Conservation (phyloP, 805 yeast genomes). For the Hermanozyma aechmeae region DNA sequence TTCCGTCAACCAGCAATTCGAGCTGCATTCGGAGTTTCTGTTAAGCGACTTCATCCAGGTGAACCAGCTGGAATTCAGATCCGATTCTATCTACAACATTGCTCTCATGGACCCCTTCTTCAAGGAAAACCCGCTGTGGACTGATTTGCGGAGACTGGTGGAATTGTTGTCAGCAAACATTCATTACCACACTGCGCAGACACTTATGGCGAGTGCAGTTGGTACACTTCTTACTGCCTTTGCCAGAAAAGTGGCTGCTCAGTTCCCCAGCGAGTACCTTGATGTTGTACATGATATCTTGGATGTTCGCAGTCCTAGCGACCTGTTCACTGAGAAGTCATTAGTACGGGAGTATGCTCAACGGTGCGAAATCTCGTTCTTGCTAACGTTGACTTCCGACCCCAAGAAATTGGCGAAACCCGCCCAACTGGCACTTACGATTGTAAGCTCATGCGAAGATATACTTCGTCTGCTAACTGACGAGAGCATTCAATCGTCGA, state of each 20-base stretch:
- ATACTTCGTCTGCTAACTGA: too few species aligned
- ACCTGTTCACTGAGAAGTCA: slow-evolving; percentile 38
- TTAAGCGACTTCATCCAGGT: slow-evolving; percentile 3
- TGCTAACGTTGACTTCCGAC: too few species aligned
- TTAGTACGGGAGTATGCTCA: too few species aligned
- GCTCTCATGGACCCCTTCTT: slow-evolving; percentile 55
- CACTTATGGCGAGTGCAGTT: slow-evolving; percentile 62
- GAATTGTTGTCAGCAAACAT: too few species aligned
- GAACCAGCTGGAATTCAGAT: too few species aligned
- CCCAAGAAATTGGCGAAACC: too few species aligned
- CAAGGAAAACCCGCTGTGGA: slow-evolving; percentile 17
- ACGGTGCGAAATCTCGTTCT: too few species aligned
- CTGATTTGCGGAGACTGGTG: too few species aligned
- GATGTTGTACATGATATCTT: slow-evolving; percentile 41
- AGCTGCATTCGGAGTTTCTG: neutral
- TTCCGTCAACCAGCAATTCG: slow-evolving; percentile 35
- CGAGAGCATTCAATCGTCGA: too few species aligned
- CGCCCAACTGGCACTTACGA: too few species aligned
- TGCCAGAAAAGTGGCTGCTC: slow-evolving; percentile 30
- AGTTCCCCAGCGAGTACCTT: slow-evolving; percentile 11
- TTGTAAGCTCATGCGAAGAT: too few species aligned
- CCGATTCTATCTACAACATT: slow-evolving; percentile 53
- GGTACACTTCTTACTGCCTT: slow-evolving; percentile 69
- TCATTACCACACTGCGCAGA: slow-evolving; percentile 58
- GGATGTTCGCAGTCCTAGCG: slow-evolving; percentile 40